Conservation (phyloP, 768 basidiomycete genomes). For the Rhizopogon vulgaris region DNA sequence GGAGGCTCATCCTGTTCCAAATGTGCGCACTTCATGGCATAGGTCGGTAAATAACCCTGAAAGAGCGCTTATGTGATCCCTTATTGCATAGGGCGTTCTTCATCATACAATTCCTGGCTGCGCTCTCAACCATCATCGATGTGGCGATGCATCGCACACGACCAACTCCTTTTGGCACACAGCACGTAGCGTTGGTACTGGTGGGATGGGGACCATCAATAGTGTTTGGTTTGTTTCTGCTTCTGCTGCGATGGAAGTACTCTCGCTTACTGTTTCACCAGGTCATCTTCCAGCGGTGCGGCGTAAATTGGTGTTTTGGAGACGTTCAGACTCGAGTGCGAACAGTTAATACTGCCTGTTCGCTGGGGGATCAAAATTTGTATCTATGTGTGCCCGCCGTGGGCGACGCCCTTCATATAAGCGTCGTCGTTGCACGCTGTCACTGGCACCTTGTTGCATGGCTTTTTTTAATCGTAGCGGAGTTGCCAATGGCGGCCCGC, state of each 20-base stretch:
- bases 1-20: constrained; percentile 52
- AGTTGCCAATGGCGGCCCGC: no score
- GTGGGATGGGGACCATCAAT: constrained; percentile 55
- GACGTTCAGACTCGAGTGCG: not conserved
- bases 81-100: constrained; percentile 39
- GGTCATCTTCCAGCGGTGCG: constrained; percentile 33
- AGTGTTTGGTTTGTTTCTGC: constrained; percentile 40
- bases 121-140: constrained; percentile 48
- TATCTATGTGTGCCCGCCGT: not conserved
- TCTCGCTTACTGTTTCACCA: constrained; percentile 10
- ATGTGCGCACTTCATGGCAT: constrained; percentile 28
- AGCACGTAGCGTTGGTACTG: constrained; percentile 56
- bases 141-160: constrained; percentile 28
- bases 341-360: not conserved
- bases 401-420: not conserved
- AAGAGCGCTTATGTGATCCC: constrained; percentile 3
- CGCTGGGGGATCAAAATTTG: not conserved
- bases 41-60: not conserved
- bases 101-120: constrained; percentile 40
- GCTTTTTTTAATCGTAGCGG: no score
- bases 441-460: no score
- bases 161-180: constrained; percentile 56
- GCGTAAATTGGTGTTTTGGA: constrained; percentile 34
- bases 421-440: no score
- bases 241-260: not conserved